Evolutionary conservation across 176 grass and related monocot species (phyloP), one percentile per base, ranked within the genome.

Genomic region (Zizania latifolia): DNA sequence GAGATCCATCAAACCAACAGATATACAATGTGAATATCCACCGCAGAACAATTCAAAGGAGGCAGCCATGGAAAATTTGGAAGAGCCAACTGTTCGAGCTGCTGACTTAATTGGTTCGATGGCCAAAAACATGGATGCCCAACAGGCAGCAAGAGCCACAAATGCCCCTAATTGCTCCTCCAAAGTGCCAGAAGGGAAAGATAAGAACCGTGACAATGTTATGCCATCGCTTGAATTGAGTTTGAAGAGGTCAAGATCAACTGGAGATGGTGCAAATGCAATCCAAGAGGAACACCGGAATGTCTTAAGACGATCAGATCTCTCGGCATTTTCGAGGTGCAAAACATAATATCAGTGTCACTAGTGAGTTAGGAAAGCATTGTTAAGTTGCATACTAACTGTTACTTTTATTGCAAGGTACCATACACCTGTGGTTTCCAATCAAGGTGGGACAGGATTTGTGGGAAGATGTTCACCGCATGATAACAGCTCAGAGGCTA

Each of bases 341-440:
- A 87, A 89, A 88, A 84, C 68, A 84, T 82, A 82, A 97, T 81
- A 93, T 90, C 83, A 80, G 62, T 90, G 80, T 82, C 37, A 51
- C 73, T 63, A 24, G 36, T 33, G 56, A 80, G 82, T 76, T 72
- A 58, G 70, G 77, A 75, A 43, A 76, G 63, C 37, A 71, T 22
- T 35, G 45, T 24, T 77, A 78, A 59, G 15, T 85, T 84, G 77
- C 80, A 56, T 91, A 77, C 85, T 97, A 86, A 97, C 82, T 83
- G 54, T 87, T 89, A 55, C 39, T 87, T 78, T 39, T 89, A 12
- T 83, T 87, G 81, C 83, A 93, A 97, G 94, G 88, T 97, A 97
- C 82, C 81, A 91, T 72, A 91, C 73, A 24, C 91, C 90, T 19
- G 64, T 58, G 21, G 59, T 36, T 39, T 91, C 88, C 12, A 93